Evolutionary conservation across 805 yeast genomes (phyloP), one percentile per base, ranked within the genome.

Genomic region (Saccharomycodes ludwigii): DNA sequence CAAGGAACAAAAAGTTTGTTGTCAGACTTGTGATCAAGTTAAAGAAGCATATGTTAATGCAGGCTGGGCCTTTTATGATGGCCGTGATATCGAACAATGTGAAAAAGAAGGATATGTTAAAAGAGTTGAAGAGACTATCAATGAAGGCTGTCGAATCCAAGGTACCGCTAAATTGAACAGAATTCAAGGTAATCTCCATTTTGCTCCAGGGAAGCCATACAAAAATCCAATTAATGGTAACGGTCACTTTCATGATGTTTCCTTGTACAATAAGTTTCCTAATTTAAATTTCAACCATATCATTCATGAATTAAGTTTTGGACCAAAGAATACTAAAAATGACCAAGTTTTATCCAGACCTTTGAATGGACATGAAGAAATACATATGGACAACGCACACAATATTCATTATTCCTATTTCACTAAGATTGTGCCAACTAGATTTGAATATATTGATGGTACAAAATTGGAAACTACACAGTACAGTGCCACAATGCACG

Each of bases 51-150:
- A 88, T 51, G 76, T 80, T 14, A 66, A 65, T 11, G 66, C 61
- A 12, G 76, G 72, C 21, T 91, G 97, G 97, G 86, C 79, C 3
- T 88, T 91, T 56, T 79, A 61, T 45, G 97, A 88, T 52, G 97
- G 97, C 36, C 62, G 68, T 34, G 74, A 81, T 37, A 73, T 91
- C 37, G 83, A 74, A 40, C 97, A 88, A 57, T 88, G 98, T 66
- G 95, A 83, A 50, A 62, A 61, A 10, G 95, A 84, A 53, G 91
- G 94, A 5, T 85, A 82, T 52, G 93, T 83, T 18, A 47, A 61
- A n/a, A 63, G 59, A 26, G 54, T 86, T 32, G 65, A 61, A 31
- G 67, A 64, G 11, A 66, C 77, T 44, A 58, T 82, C 32, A 50
- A 64, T 35, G 95, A 88, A 58, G 98, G 98, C 18, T 91, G 98